Evolutionary conservation across 257 asterid genomes (phyloP), one percentile per base, ranked within the genome.

Genomic region (Striga asiatica): DNA sequence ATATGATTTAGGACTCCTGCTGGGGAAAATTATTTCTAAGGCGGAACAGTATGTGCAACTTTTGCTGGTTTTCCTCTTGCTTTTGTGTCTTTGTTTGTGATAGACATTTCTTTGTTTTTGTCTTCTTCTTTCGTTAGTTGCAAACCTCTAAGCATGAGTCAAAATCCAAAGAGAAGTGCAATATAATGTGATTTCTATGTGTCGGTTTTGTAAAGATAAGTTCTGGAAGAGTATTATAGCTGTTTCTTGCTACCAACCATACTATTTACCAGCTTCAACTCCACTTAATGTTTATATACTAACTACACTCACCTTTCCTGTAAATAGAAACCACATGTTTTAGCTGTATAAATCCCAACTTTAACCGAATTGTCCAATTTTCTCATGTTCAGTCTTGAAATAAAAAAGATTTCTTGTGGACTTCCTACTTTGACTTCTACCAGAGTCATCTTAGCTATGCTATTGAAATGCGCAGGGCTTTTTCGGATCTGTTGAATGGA

Each of bases 81-180:
- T 8, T 3, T 45, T 18, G 1, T 21, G 0, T 48, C 5, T 45
- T 48, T 47, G 8, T 11, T 45, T 45, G 50, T 42, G 28, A 46
- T 12, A 4, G 29, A 20, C 5, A 13, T 20, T 20, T 42, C 11
- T 5, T 42, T 16, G 1, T 42, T 17, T 16, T 3, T 0, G 3
- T 4, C 24, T 1, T 3, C 19, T 5, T 13, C 6, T 14, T 42
- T 6, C 7, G 23, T 42, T 1, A 6, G 22, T 41, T 4, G 1
- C 3, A 9, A 9, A 16, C 88, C 22, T 58, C 93, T 27, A 89
- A 67, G 74, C 85, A 66, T 62, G 96, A 87, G 24, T 29, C 86
- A 2, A 84, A 81, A 67, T 76, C 93, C 16, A 85, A 82, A 65
- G 93, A 82, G 27, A 84, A 75, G 71, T 85, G 95, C 74, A 65